phyloP scores from a whole-genome alignment of 106 monocot genomes.

The Phalaenopsis aphrodite region DNA sequence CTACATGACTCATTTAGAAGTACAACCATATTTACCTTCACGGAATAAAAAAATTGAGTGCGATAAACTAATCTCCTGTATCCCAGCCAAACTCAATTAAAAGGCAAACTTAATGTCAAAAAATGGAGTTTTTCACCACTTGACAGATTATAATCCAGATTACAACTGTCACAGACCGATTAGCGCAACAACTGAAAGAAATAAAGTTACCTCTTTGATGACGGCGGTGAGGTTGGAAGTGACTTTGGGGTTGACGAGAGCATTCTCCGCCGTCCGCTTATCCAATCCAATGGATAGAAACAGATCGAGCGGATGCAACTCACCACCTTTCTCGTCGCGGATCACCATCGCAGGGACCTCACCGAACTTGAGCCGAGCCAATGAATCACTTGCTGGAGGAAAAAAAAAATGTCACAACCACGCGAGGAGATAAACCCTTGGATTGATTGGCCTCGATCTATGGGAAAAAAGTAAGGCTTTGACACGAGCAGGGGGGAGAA shows the following conservation, averaged over 20 bases:
- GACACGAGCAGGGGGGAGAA: background rate
- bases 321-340: slow-evolving; percentile 9
- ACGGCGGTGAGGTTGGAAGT: slow-evolving; percentile 83
- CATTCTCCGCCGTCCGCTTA: slow-evolving; percentile 78
- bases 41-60: background rate
- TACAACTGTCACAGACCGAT: background rate
- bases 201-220: slow-evolving; percentile 62
- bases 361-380: background rate
- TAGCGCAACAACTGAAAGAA: background rate
- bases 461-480: background rate
- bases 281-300: slow-evolving; percentile 79
- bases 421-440: no score
- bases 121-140: background rate
- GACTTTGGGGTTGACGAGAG: slow-evolving; percentile 77
- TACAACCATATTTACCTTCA: background rate
- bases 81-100: background rate
- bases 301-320: slow-evolving; percentile 44
- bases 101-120: background rate
- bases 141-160: background rate
- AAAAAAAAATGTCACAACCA: background rate
- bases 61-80: background rate
- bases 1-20: background rate
- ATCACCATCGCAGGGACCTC: slow-evolving; percentile 9
- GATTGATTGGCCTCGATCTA: background rate
- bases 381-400: background rate